These are phyloP conservation scores for Ophiostoma pallidulum DNA, from an alignment of 2,329 filamentous ascomycete genomes.

Conservation along the genomic window DNA sequence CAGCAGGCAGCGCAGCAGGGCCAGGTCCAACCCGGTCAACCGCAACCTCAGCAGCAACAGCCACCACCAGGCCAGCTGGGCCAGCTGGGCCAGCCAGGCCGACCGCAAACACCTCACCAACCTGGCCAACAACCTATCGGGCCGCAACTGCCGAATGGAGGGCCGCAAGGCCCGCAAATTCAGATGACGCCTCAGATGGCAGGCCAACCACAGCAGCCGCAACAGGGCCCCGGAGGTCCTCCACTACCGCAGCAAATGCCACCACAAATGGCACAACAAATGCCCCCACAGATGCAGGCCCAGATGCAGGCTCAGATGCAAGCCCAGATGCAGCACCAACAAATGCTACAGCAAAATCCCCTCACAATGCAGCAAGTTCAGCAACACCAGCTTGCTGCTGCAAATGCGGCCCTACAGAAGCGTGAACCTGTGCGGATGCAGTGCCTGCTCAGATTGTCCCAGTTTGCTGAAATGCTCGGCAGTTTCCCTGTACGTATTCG, in stretches of 20 bases:
- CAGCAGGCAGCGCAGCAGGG: conserved; percentile 18
- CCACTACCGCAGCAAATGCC: conserved; percentile 21
- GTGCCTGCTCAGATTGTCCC: conserved; percentile 50
- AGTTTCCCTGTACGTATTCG: conserved; percentile 42
- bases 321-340: conserved; percentile 23
- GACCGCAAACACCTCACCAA: conserved; percentile 21
- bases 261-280: conserved; percentile 20
- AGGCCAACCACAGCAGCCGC: conserved; percentile 26
- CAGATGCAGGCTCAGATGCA: conserved; percentile 26
- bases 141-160: conserved; percentile 20
- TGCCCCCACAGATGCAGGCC: conserved; percentile 18
- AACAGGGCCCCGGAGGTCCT: conserved; percentile 23
- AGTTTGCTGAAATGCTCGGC: conserved; percentile 54
- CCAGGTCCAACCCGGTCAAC: conserved; percentile 12
- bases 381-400: conserved; percentile 25
- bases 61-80: conserved; percentile 10
- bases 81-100: conserved; percentile 10
- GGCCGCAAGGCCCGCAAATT: conserved; percentile 20
- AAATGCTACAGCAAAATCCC: conserved; percentile 32
- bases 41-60: conserved; percentile 9
- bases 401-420: conserved; percentile 34
- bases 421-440: conserved; percentile 45
- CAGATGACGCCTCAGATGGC: conserved; percentile 22
- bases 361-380: conserved; percentile 32
- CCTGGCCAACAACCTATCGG: conserved; percentile 26